A percentile compares a stretch with the other conserved stretches of the same genome.
Evolutionary conservation across 768 basidiomycete species (phyloP).

Genomic region (Boletus tomentosulus): DNA sequence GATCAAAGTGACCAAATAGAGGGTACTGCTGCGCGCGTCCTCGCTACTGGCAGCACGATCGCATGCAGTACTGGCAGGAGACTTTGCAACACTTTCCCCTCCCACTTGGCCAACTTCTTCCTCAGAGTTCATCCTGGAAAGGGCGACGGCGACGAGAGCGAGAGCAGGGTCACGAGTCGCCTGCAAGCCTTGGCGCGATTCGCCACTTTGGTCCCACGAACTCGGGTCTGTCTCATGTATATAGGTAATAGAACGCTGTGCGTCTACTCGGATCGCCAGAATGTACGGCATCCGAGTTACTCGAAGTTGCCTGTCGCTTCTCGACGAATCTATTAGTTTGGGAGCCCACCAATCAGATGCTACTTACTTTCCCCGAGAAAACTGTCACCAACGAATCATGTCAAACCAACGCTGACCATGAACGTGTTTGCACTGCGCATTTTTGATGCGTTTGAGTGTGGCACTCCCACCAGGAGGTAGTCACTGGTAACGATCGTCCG

Average conservation of each 20-base stretch:
- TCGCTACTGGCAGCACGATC: not conserved
- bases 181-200: not conserved
- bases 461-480: no score
- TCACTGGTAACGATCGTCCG: no score
- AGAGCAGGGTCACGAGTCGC: not conserved
- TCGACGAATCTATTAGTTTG: not conserved
- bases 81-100: not conserved
- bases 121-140: slow-evolving; percentile 2
- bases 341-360: not conserved
- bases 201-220: slow-evolving; percentile 6
- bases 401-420: not conserved
- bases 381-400: not conserved
- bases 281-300: slow-evolving; percentile 9
- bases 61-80: not conserved
- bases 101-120: not conserved
- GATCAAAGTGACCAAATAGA: not conserved
- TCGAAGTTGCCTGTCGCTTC: not conserved
- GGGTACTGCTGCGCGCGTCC: not conserved
- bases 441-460: no score
- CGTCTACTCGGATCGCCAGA: slow-evolving; percentile 2
- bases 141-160: not conserved
- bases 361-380: not conserved
- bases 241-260: slow-evolving; percentile 2
- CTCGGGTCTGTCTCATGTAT: not conserved
- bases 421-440: no score